Evolutionary conservation across 768 basidiomycete species (phyloP), one percentile per base, ranked within the genome.

Genomic region (Russula dissimulans): DNA sequence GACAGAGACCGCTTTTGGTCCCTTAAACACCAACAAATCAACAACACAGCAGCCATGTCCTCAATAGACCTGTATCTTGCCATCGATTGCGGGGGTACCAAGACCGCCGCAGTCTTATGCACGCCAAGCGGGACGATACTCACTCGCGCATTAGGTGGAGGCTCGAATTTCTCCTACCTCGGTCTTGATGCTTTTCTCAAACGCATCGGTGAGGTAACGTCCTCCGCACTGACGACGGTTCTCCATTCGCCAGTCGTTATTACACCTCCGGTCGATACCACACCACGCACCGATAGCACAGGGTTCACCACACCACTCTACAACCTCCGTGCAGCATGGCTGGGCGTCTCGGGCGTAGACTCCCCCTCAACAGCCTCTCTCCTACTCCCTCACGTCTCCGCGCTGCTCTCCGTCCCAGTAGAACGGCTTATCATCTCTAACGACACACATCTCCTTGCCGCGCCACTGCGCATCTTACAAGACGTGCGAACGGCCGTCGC

Each of bases 51-150:
- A 29, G 17, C 34, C 10, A 62, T 63, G 61, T 83, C 83, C 81
- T 73, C 57, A n/a, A 54, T 46, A 17, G 54, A 57, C 5, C 36
- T 89, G 66, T 88, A 81, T 68, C 84, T 93, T 64, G 91, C 86
- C 68, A 85, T 89, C 63, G 91, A 93, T 72, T 92, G 91, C 62
- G 92, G 92, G 34, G 92, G 90, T 22, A 89, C 89, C 46, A 95
- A 95, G 75, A 93, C 93, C 10, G 81, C 86, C 31, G 88, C 81
- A 6, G 88, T 81, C 60, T 81, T 95, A 70, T 77, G 78, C 61
- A 77, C 85, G 68, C 65, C 69, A 18, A 64, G 76, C 3, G 87
- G 90, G 63, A 71, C 73, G 5, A 79, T 91, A 65, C 59, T 90
- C 46, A 85, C 84, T 1, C 84, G 86, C 46, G 89, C 83, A 2